Evolutionary conservation across 495 filamentous ascomycete species (phyloP), one percentile per base, ranked within the genome.

Genomic region (Darksidea phi): DNA sequence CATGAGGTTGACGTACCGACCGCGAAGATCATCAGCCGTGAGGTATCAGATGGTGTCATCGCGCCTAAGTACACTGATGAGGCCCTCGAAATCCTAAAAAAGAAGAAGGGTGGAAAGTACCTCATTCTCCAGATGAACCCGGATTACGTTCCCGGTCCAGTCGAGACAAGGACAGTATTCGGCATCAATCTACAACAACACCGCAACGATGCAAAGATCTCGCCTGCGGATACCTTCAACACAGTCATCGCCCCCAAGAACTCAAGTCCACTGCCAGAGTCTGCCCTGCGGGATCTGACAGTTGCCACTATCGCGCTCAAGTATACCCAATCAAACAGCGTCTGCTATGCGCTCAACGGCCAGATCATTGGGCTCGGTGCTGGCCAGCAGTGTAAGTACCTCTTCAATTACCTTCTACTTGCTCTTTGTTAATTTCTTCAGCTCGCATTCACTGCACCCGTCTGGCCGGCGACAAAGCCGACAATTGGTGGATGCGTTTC

Each of bases 401-500:
- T 1, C 2, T 2, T 25, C 13, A 37, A 25, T 10, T 4, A 13
- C 12, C 1, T 36, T 34, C 37, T 12, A 3, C 10, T 6, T 21
- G 37, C 20, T 23, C 20, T 24, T 0, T 8, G 21, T 48, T 64
- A 15, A 64, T 49, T 21, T n/a, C 37, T 8, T 12, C 18, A 68
- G 66, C 66, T 61, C 86, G 94, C 66, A 98, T 98, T 67, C 95
- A 97, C 81, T 97, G 95, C 81, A 98, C 94, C 24, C 87, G 94
- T 62, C 83, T 98, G 42, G 94, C 94, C n/a, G 94, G 95, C 63
- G 94, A 96, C 78, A 98, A 98, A 80, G 90, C 91, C 48, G 94
- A 98, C 75, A 95, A 93, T 80, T 98, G 94, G 94, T 98, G 94
- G 94, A 86, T 97, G 78, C 87, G 94, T 67, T 97, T 96, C 83